These are phyloP conservation scores for Fusarium guadeloupense DNA, from an alignment of 2,329 filamentous ascomycete species.

Conservation along the genomic window DNA sequence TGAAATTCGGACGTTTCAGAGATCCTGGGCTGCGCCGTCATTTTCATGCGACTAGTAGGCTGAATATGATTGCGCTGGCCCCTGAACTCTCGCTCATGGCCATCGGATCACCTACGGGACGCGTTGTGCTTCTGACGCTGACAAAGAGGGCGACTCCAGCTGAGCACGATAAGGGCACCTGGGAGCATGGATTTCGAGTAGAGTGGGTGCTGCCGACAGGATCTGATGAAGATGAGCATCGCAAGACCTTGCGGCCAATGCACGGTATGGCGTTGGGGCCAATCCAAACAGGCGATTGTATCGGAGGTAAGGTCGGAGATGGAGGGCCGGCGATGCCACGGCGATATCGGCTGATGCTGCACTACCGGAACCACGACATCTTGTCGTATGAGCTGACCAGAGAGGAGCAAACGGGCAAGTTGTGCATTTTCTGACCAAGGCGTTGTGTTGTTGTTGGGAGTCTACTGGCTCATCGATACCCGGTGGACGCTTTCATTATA, in stretches of 20 bases:
- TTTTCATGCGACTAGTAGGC: conserved; percentile 49
- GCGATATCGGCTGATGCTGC: conserved; percentile 74
- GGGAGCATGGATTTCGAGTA: conserved; percentile 60
- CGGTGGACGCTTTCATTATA: conserved; percentile 13
- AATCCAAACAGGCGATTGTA: conserved; percentile 58
- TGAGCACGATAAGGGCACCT: conserved; percentile 34
- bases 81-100: conserved; percentile 76
- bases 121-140: conserved; percentile 71
- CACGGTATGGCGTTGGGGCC: conserved; percentile 75
- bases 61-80: conserved; percentile 71
- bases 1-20: conserved; percentile 41
- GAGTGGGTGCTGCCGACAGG: conserved; percentile 62
- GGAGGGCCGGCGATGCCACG: conserved; percentile 46
- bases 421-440: conserved; percentile 49
- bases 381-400: conserved; percentile 73
- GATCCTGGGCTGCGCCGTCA: conserved; percentile 34
- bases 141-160: conserved; percentile 46
- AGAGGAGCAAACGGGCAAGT: conserved; percentile 48
- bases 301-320: conserved; percentile 32
- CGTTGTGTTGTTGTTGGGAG: conserved; percentile 14
- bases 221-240: conserved; percentile 55
- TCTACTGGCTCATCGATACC: conserved; percentile 31
- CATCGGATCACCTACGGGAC: conserved; percentile 72
- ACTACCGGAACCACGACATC: conserved; percentile 75
- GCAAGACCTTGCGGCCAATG: conserved; percentile 62